Base-by-base conservation (phyloP, 768 basidiomycete species). In the Symmetrospora coprosmae region DNA sequence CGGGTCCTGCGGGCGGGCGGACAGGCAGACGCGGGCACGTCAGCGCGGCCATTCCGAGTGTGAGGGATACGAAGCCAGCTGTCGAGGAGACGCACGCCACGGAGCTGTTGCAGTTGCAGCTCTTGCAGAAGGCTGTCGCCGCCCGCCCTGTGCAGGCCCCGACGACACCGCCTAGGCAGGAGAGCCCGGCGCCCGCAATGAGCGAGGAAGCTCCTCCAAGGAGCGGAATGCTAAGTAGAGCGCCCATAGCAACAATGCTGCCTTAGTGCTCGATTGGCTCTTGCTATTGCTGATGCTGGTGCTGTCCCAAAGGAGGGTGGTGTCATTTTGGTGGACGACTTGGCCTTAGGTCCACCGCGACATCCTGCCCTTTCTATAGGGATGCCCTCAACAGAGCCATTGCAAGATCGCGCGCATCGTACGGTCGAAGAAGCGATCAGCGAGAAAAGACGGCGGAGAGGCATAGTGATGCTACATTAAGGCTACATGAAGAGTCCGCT, bases 31-130 rank as follows among this genome's bases (percentile, higher is more conserved):
- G 38, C 45, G 47, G 61, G 47, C 55, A 41, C 21, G 7, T 31
- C 1, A 27, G 11, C 11, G n/a, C 13, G 37, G 37, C 37, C 37
- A 38, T 38, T n/a, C 11, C n/a, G 13, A 34, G 9, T 50, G 39
- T n/a, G 45, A 21, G n/a, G 56, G 39, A 30, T 40, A 31, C 6
- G 9, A 13, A 52, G 30, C 11, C 31, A 31, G 45, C 16, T 37
- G 50, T 6, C 52, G 7, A 38, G 14, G n/a, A n/a, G n/a, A 19
- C 8, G n/a, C 21, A 28, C 23, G 94, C 94, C 67, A 99, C 96
- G 0, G 89, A 92, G 8, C 89, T 92, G 71, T 97, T 96, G 75
- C 94, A 99, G 71, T 97, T 97, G 74, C 92, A 99, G 31, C 86
- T 89, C 77, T 94, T 96, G 79, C 83, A 90, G 14, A 68, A 55